These are phyloP conservation scores for Daldinia grandis DNA, from an alignment of 495 filamentous ascomycete genomes.

Conservation along the genomic window DNA sequence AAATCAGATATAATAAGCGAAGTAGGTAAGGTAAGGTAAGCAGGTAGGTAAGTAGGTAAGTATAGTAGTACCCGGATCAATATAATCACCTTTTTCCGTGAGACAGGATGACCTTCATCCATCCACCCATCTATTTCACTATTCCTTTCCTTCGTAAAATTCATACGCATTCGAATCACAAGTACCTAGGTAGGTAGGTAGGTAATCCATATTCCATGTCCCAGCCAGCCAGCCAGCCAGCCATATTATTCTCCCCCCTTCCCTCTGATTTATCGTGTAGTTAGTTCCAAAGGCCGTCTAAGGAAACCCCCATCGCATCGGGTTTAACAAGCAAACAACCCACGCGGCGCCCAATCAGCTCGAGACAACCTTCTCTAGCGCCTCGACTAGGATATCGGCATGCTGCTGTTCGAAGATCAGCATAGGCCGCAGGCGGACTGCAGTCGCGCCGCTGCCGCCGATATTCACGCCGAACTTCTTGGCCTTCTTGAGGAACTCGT, in stretches of 20 bases:
- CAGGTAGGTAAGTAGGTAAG: neutral
- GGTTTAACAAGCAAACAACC: neutral
- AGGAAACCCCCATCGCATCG: neutral
- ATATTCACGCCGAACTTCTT: slow-evolving; percentile 92
- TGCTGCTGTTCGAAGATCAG: slow-evolving; percentile 95
- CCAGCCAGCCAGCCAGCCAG: neutral
- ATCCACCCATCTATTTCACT: neutral
- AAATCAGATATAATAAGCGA: neutral
- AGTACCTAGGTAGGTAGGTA: too few relatives aligned
- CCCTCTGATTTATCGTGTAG: neutral
- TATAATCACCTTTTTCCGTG: neutral
- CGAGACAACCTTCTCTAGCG: slow-evolving; percentile 75
- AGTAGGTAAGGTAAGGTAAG: slow-evolving; percentile 2
- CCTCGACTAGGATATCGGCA: slow-evolving; percentile 66
- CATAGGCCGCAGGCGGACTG: slow-evolving; percentile 92
- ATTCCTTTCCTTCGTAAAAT: slow-evolving; percentile 1
- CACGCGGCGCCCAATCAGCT: slow-evolving; percentile 21
- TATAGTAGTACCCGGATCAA: slow-evolving; percentile 5
- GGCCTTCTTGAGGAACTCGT: slow-evolving; percentile 81
- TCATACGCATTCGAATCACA: neutral
- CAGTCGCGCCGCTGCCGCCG: slow-evolving; percentile 82
- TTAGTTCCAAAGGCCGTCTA: neutral
- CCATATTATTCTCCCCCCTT: neutral
- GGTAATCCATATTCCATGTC: neutral
- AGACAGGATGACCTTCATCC: neutral